These are phyloP conservation scores for Helminthosporium solani DNA, from an alignment of 2,329 filamentous ascomycete species.

Conservation along the genomic window DNA sequence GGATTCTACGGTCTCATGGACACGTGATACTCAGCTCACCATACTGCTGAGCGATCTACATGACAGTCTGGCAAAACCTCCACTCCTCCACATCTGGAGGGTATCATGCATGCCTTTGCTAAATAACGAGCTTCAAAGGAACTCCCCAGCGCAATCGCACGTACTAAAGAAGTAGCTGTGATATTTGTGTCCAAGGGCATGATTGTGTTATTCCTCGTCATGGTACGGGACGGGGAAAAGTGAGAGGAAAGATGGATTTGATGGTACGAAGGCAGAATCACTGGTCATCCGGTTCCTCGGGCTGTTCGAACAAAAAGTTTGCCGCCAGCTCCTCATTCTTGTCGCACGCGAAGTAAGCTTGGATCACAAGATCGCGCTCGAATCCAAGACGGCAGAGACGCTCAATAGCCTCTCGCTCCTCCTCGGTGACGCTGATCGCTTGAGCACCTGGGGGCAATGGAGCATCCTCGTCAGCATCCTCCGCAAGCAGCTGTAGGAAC, in stretches of 20 bases:
- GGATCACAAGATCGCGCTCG: constrained; percentile 87
- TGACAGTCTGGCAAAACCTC: constrained; percentile 5
- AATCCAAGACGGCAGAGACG: constrained; percentile 91
- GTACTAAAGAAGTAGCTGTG: constrained; percentile 4
- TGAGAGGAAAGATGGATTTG: background rate
- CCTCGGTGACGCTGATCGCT: constrained; percentile 87
- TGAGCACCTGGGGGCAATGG: constrained; percentile 85
- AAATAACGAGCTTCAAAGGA: constrained; percentile 5
- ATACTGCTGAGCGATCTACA: constrained; percentile 13
- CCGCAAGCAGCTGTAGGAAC: constrained; percentile 85
- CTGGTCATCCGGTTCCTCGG: constrained; percentile 72
- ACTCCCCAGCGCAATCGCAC: constrained; percentile 5
- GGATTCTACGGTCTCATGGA: background rate
- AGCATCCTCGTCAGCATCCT: constrained; percentile 82
- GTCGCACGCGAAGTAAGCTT: constrained; percentile 98
- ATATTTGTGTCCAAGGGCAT: constrained; percentile 2
- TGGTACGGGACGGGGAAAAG: background rate
- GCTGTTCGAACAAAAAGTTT: constrained; percentile 97
- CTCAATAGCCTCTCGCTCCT: constrained; percentile 96
- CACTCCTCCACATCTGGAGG: constrained; percentile 9
- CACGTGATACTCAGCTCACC: background rate
- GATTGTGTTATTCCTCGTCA: constrained; percentile 6
- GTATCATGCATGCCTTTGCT: constrained; percentile 13
- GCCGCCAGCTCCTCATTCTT: constrained; percentile 99
- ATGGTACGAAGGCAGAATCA: constrained; percentile 12